phyloP scores from a whole-genome alignment of 768 basidiomycete species.

The Hericium coralloides region DNA sequence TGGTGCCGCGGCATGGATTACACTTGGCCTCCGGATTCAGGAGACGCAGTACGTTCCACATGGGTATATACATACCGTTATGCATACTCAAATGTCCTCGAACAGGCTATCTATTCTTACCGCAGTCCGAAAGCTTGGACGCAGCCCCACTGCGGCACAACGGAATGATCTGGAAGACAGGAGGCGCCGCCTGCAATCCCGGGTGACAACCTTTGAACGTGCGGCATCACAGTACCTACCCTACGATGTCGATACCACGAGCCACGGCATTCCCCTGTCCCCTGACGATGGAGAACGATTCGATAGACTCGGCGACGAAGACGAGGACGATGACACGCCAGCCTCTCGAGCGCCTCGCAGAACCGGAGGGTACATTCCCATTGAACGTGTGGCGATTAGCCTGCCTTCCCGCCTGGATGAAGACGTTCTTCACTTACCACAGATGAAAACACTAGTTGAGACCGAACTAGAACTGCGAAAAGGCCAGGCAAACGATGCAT shows the following conservation, averaged over 20 bases:
- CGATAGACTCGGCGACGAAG: no score
- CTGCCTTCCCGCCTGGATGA: background rate
- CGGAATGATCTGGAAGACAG: background rate
- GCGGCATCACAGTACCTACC: background rate
- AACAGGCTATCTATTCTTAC: background rate
- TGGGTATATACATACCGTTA: background rate
- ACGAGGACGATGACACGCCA: background rate
- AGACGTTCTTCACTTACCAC: background rate
- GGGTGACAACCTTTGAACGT: background rate
- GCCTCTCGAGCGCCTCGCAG: background rate
- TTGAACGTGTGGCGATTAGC: background rate
- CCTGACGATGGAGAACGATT: background rate
- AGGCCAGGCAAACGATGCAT: background rate
- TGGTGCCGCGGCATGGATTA: background rate
- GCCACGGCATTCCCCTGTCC: background rate
- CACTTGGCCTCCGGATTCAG: background rate
- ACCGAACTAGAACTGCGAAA: background rate
- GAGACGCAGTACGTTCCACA: background rate
- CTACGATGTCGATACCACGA: background rate
- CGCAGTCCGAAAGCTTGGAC: background rate
- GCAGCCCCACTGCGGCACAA: background rate
- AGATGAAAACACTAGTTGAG: background rate
- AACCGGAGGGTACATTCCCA: background rate
- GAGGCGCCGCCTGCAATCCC: background rate
- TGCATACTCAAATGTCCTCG: no score